These are phyloP conservation scores for Phaeotremella skinneri DNA, from an alignment of 768 basidiomycete species.

Conservation along the genomic window DNA sequence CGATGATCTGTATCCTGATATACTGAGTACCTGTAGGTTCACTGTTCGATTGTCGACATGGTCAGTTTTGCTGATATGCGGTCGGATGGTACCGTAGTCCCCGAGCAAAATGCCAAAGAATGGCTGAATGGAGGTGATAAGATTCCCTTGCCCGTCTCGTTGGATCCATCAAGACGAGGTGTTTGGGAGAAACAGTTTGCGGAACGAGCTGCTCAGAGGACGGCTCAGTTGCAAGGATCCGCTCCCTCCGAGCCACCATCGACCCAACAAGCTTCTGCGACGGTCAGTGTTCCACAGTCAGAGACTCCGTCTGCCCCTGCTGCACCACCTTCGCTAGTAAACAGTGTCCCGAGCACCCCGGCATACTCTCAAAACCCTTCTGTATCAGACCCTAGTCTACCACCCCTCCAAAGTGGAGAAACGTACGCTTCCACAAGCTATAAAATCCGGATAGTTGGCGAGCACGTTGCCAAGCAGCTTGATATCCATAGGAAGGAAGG, in stretches of 20 bases:
- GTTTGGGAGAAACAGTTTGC: slow-evolving; percentile 26
- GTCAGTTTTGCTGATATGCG: slow-evolving; percentile 1
- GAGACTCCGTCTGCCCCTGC: background rate
- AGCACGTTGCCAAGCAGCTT: slow-evolving; percentile 30
- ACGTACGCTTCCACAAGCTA: slow-evolving; percentile 32
- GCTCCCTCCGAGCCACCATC: background rate
- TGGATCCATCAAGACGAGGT: slow-evolving; percentile 33
- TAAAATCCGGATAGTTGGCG: slow-evolving; percentile 35
- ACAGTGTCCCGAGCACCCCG: too few relatives aligned
- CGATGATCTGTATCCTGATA: slow-evolving; percentile 49
- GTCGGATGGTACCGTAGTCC: slow-evolving; percentile 19
- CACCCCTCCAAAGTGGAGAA: slow-evolving; percentile 24
- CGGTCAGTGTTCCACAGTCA: background rate
- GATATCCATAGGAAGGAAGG: slow-evolving; percentile 17
- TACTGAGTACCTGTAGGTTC: slow-evolving; percentile 27
- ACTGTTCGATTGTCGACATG: too few relatives aligned
- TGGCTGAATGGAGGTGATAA: slow-evolving; percentile 32
- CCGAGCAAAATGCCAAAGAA: slow-evolving; percentile 25
- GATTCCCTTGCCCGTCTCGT: slow-evolving; percentile 21
- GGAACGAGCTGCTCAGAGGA: background rate
- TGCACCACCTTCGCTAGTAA: background rate
- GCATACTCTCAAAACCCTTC: background rate
- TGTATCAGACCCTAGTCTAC: slow-evolving; percentile 4
- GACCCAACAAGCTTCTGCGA: background rate
- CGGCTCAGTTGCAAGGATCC: background rate